Conservation (phyloP, 176 grass and related monocot species). For the Cenchrus purpureus region DNA sequence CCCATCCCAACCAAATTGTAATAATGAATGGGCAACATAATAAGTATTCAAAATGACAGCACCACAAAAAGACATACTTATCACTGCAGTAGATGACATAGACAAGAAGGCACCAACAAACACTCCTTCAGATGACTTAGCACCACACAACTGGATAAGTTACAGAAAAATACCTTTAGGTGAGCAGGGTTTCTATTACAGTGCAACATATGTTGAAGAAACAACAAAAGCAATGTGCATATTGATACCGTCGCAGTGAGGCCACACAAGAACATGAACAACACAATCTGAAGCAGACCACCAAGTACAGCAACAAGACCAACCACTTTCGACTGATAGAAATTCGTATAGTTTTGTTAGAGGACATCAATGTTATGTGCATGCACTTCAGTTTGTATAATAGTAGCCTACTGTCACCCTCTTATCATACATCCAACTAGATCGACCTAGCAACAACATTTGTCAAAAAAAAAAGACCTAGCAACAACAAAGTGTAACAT, state of each 20-base stretch:
- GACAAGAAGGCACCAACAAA: conserved; percentile 99
- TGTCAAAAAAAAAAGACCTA: not conserved
- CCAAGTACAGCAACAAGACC: conserved; percentile 90
- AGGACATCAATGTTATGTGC: not conserved
- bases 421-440: not conserved
- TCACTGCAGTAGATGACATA: conserved; percentile 99
- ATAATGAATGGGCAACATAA: conserved; percentile 6
- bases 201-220: conserved; percentile 24
- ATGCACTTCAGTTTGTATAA: not conserved
- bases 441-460: not conserved
- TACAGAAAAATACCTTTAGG: conserved; percentile 1
- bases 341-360: conserved; percentile 18
- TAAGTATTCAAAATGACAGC: not conserved
- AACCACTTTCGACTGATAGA: conserved; percentile 79
- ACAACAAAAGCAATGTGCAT: conserved; percentile 20
- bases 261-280: conserved; percentile 98
- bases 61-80: conserved; percentile 55
- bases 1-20: conserved; percentile 13
- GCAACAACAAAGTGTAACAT: not conserved
- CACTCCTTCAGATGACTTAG: conserved; percentile 86
- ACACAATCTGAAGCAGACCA: conserved; percentile 92
- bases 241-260: conserved; percentile 73
- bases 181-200: conserved; percentile 19
- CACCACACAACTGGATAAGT: conserved; percentile 79
- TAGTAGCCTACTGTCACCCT: not conserved